A percentile compares a stretch with the other conserved stretches of the same genome.
Conservation (phyloP, 768 basidiomycete species). For the Pleurotus pulmonarius region DNA sequence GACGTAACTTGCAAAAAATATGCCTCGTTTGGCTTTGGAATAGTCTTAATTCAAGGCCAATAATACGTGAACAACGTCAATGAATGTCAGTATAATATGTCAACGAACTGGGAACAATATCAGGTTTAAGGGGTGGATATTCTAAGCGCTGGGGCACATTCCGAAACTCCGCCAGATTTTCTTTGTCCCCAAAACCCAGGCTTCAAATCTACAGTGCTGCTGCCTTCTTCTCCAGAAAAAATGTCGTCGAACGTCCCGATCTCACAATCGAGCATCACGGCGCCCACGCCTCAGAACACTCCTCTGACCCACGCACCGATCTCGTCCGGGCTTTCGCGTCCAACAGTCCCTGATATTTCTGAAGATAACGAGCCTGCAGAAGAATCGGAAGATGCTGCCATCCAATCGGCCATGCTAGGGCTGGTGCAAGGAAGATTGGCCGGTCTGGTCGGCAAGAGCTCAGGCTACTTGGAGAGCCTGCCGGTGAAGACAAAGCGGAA, state of each 20-base stretch:
- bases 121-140: neutral
- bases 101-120: too few relatives aligned
- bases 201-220: neutral
- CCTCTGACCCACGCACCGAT: conserved; percentile 82
- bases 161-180: conserved; percentile 10
- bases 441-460: conserved; percentile 83
- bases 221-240: neutral
- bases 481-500: conserved; percentile 78
- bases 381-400: conserved; percentile 42
- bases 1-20: too few relatives aligned
- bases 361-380: conserved; percentile 77
- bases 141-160: neutral
- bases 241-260: conserved; percentile 77
- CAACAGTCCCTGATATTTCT: conserved; percentile 83
- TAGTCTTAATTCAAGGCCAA: too few relatives aligned
- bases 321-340: conserved; percentile 73
- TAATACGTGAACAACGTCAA: too few relatives aligned
- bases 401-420: conserved; percentile 67
- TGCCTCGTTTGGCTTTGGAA: too few relatives aligned
- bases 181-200: conserved; percentile 5
- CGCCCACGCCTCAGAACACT: conserved; percentile 95
- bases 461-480: conserved; percentile 91
- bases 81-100: too few relatives aligned
- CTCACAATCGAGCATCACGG: conserved; percentile 55
- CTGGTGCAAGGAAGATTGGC: conserved; percentile 89